phyloP scores from a whole-genome alignment of 495 filamentous ascomycete species.

The Clohesyomyces aquaticus region DNA sequence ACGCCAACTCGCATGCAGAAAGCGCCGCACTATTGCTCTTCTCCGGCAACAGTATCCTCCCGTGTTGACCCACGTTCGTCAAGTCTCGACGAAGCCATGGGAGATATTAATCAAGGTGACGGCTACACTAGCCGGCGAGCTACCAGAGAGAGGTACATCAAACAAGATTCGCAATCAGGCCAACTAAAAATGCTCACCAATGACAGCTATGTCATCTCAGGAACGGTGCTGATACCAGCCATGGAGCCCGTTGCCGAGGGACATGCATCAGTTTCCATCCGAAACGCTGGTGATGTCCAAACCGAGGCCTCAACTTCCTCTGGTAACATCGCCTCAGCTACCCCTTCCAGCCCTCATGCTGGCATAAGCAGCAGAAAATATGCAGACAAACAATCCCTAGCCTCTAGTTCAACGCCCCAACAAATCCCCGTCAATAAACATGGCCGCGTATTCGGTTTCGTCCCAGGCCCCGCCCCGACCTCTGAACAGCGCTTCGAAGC shows the following conservation, averaged over 20 bases:
- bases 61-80: too few relatives aligned
- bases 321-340: neutral
- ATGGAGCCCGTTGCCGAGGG: neutral
- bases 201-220: neutral
- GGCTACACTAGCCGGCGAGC: neutral
- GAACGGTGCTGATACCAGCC: neutral
- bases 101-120: neutral
- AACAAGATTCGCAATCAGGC: too few relatives aligned
- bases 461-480: neutral
- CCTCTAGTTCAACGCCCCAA: neutral
- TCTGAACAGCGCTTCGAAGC: conserved; percentile 1
- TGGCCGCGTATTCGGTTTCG: neutral
- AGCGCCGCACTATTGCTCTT: neutral
- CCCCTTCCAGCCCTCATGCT: neutral
- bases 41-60: neutral
- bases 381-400: too few relatives aligned
- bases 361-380: neutral
- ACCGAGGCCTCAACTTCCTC: neutral
- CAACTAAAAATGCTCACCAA: neutral
- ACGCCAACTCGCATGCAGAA: neutral
- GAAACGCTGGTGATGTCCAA: neutral
- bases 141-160: too few relatives aligned
- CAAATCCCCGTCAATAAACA: neutral
- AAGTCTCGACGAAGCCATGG: neutral
- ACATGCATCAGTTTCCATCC: neutral